These are phyloP conservation scores for Magnaporthiopsis rhizophila DNA, from an alignment of 2,329 filamentous ascomycete genomes.

Conservation along the genomic window DNA sequence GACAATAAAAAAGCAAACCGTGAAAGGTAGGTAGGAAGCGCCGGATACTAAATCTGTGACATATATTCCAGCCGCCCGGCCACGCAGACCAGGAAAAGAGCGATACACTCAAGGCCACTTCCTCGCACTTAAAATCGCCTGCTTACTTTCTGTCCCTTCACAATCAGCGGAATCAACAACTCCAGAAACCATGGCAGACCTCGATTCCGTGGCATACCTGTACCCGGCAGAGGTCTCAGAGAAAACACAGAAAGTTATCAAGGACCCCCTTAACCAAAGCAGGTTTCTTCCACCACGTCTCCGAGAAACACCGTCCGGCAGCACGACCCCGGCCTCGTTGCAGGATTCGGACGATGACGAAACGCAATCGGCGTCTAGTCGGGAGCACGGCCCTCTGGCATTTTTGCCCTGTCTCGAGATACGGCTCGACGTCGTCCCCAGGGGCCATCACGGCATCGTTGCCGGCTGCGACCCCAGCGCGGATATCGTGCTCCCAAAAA, in stretches of 20 bases:
- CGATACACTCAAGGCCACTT: too few species aligned
- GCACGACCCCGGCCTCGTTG: neutral
- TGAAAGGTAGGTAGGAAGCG: too few species aligned
- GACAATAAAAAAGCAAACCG: too few species aligned
- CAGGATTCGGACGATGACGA: neutral
- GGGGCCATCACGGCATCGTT: neutral
- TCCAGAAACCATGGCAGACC: neutral
- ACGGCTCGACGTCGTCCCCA: neutral
- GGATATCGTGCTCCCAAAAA: neutral
- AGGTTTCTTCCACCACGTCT: neutral
- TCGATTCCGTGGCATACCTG: neutral
- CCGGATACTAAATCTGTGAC: too few species aligned
- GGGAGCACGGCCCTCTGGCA: neutral
- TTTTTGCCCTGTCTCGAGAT: neutral
- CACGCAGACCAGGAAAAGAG: too few species aligned
- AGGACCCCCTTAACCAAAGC: neutral
- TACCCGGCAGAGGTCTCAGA: neutral
- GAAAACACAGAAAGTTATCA: neutral
- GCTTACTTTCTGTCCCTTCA: too few species aligned
- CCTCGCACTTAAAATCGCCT: too few species aligned
- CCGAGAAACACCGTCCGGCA: neutral
- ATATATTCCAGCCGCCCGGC: too few species aligned
- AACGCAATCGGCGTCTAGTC: neutral
- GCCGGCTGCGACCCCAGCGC: neutral
- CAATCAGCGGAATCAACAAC: too few species aligned